A percentile compares a stretch with the other conserved stretches of the same genome.
phyloP scores from a whole-genome alignment of 2,329 filamentous ascomycete species.

The Colletotrichum sp. region DNA sequence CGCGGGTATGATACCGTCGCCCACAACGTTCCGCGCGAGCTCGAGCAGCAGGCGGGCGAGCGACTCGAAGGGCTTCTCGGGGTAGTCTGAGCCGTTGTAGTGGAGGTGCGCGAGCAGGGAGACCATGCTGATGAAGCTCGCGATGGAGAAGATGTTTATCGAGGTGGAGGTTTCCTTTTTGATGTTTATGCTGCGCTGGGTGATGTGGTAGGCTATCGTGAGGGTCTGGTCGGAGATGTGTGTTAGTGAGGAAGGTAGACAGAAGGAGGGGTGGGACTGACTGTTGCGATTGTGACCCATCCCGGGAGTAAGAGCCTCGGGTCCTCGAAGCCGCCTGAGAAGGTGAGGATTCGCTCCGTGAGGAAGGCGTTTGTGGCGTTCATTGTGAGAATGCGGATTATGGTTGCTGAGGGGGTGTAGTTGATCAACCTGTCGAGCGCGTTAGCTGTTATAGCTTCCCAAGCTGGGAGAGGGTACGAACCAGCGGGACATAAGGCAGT shows the following conservation, averaged over 20 bases:
- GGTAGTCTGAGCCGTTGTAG: conserved; percentile 64
- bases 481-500: conserved; percentile 86
- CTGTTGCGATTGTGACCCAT: conserved; percentile 80
- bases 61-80: conserved; percentile 54
- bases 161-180: conserved; percentile 80
- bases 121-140: conserved; percentile 78
- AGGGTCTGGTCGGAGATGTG: conserved; percentile 56
- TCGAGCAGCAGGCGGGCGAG: conserved; percentile 4
- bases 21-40: neutral
- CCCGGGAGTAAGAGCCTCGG: conserved; percentile 75
- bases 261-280: conserved; percentile 39
- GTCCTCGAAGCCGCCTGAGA: conserved; percentile 74
- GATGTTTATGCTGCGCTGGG: conserved; percentile 80
- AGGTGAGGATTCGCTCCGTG: conserved; percentile 73
- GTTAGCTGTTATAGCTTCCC: neutral
- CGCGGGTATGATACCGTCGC: neutral
- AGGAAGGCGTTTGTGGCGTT: conserved; percentile 78
- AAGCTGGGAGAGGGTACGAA: conserved; percentile 33
- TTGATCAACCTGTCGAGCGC: conserved; percentile 70
- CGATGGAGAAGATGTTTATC: conserved; percentile 78
- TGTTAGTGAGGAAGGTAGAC: neutral
- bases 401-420: conserved; percentile 81
- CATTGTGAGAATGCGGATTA: conserved; percentile 79
- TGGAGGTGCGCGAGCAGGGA: conserved; percentile 72
- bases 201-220: conserved; percentile 77